phyloP scores from a whole-genome alignment of 2,329 filamentous ascomycete species.

The Aspergillus calidoustus region DNA sequence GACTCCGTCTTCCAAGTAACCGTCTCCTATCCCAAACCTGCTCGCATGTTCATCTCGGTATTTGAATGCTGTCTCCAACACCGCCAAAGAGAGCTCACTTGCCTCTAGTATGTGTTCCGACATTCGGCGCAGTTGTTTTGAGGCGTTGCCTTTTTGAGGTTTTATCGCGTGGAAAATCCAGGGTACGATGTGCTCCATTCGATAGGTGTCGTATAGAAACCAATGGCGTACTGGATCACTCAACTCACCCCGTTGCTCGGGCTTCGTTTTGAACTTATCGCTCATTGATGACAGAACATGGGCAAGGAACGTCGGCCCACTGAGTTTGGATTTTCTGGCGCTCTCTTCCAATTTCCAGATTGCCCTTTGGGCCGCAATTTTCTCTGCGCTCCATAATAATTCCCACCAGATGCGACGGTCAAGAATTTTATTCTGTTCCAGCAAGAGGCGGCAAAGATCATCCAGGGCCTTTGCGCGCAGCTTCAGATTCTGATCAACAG shows the following conservation, averaged over 20 bases:
- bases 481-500: constrained; percentile 79
- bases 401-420: constrained; percentile 74
- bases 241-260: constrained; percentile 68
- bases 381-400: constrained; percentile 88
- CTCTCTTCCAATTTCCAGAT: constrained; percentile 83
- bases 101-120: constrained; percentile 66
- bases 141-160: constrained; percentile 66
- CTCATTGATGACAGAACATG: constrained; percentile 78
- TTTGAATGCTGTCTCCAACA: constrained; percentile 65
- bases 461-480: constrained; percentile 74
- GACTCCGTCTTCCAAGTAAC: constrained; percentile 69
- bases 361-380: constrained; percentile 76
- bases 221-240: constrained; percentile 81
- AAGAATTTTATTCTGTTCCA: constrained; percentile 65
- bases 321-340: constrained; percentile 62
- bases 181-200: constrained; percentile 74
- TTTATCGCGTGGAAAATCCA: constrained; percentile 81
- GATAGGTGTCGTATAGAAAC: constrained; percentile 77
- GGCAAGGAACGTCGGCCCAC: constrained; percentile 72
- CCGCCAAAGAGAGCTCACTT: constrained; percentile 71
- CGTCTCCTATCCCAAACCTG: constrained; percentile 73
- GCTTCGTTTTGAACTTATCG: constrained; percentile 73
- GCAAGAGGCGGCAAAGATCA: constrained; percentile 74
- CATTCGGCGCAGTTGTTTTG: constrained; percentile 56
- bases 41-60: constrained; percentile 74